phyloP scores from a whole-genome alignment of 176 grass and related monocot species.

The Metroxylon sagu region DNA sequence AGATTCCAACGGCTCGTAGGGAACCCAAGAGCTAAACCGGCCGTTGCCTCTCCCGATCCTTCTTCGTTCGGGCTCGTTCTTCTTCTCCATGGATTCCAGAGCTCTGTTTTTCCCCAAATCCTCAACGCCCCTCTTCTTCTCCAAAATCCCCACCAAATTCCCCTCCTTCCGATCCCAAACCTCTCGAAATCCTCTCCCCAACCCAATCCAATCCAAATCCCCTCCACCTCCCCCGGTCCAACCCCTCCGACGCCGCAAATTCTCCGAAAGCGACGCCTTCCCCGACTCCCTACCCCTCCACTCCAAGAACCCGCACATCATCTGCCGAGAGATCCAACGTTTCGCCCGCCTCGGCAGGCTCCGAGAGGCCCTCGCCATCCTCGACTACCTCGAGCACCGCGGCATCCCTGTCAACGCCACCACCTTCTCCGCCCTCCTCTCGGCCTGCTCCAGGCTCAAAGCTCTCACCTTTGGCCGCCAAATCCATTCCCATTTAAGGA shows the following conservation, averaged over 20 bases:
- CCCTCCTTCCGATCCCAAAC: too few species aligned
- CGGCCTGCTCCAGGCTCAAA: conserved; percentile 34
- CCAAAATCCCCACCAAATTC: too few species aligned
- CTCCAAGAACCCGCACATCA: conserved; percentile 60
- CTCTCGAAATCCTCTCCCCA: neutral
- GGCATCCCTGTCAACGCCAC: conserved; percentile 60
- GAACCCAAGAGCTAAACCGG: too few species aligned
- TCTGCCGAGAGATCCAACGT: conserved; percentile 40
- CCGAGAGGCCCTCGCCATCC: conserved; percentile 46
- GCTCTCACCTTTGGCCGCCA: conserved; percentile 50
- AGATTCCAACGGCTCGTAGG: too few species aligned
- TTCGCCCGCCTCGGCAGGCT: conserved; percentile 39
- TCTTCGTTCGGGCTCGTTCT: too few species aligned
- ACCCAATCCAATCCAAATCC: neutral
- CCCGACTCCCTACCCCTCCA: conserved; percentile 29
- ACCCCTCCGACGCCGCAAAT: conserved; percentile 1
- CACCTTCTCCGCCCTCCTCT: conserved; percentile 60
- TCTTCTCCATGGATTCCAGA: too few species aligned
- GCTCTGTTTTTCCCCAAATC: too few species aligned
- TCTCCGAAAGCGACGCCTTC: conserved; percentile 12
- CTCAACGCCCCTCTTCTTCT: too few species aligned
- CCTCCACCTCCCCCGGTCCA: neutral
- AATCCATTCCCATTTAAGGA: conserved; percentile 58
- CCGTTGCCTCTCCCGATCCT: too few species aligned
- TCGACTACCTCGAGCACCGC: conserved; percentile 75